Conservation (phyloP, 164 flowering plant species). For the Annona squamosa region DNA sequence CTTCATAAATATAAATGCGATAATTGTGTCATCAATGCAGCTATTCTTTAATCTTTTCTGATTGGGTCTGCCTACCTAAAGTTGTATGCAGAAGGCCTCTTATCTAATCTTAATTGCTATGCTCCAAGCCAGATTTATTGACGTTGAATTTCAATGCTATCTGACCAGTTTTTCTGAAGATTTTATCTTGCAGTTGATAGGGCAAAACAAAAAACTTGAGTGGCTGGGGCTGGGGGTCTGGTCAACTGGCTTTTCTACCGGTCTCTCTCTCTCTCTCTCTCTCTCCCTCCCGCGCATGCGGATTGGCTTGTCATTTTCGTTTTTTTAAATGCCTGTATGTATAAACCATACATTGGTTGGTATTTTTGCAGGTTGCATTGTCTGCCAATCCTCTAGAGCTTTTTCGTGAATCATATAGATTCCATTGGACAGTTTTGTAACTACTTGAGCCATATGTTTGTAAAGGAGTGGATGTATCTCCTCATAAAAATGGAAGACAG, state of each 20-base stretch:
- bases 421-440: too few species aligned
- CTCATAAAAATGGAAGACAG: too few species aligned
- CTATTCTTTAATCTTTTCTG: neutral
- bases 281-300: neutral
- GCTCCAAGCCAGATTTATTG: neutral
- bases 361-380: too few species aligned
- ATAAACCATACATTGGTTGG: too few species aligned
- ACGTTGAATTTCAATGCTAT: neutral
- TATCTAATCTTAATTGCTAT: neutral
- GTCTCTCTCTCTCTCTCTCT: neutral
- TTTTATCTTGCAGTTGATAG: conserved; percentile 5
- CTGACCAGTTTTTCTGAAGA: conserved; percentile 6
- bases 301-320: neutral
- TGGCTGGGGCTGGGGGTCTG: neutral
- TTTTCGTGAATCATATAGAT: too few species aligned
- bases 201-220: neutral
- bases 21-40: conserved; percentile 19
- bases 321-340: too few species aligned
- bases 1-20: conserved; percentile 36
- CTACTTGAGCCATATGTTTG: too few species aligned
- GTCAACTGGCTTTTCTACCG: neutral
- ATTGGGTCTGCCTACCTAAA: neutral
- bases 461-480: too few species aligned
- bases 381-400: too few species aligned
- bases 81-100: neutral